Evolutionary conservation across 2,329 filamentous ascomycete genomes (phyloP), one percentile per base, ranked within the genome.

Genomic region (Clarireedia sp.): DNA sequence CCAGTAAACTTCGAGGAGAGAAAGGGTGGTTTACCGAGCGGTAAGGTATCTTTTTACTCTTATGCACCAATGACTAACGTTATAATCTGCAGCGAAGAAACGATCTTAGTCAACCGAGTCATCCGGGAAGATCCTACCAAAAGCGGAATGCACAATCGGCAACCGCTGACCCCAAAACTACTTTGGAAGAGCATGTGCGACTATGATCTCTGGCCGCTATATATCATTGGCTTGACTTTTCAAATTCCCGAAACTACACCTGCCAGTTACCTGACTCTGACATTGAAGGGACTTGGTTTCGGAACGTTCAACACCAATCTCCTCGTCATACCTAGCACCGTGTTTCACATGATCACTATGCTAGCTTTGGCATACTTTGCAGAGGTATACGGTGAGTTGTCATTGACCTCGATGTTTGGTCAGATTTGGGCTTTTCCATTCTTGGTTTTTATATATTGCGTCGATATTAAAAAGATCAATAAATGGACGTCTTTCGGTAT

Each of bases 401-500:
- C 74, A 0, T 68, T 81, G 6, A 70, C 78, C 23, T 72, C 73
- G 19, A 64, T 71, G 63, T 73, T 78, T 38, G 69, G 75, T 2
- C 77, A 83, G 55, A 60, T 86, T 7, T 87, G 83, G 83, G 72
- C 75, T 2, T 69, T 86, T 3, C 82, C 82, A 0, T 80, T 80
- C 58, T 63, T 87, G 37, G 67, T 84, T 29, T 60, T 59, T 23
- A 62, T 66, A 33, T 65, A 73, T 57, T 61, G 74, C 59, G 66
- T 70, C 8, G 68, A 76, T 57, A 70, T 71, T 1, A 64, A 64
- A 1, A 57, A 62, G 1, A 68, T 69, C 7, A 74, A 69, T 57
- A 69, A 69, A 54, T 77, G 74, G 75, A 59, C 69, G 2, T 64
- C 74, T 2, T 78, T 69, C 58, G 60, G 70, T 3, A 62, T 78